Evolutionary conservation across 2,329 filamentous ascomycete genomes (phyloP), one percentile per base, ranked within the genome.

Genomic region (Monilinia polystroma): DNA sequence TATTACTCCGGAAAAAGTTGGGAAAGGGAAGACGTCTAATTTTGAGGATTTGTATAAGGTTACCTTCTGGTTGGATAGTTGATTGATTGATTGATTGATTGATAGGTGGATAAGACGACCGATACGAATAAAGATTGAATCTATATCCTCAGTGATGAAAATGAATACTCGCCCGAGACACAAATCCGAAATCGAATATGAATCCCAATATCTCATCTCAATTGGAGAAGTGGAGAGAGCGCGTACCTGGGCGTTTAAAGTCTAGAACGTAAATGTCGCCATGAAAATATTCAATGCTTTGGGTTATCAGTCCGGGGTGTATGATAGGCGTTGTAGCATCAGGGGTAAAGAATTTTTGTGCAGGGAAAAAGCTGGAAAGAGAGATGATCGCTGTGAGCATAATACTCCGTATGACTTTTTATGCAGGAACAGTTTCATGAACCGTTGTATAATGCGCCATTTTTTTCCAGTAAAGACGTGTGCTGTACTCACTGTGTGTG

Each of bases 401-500:
- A 45, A 47, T 43, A 59, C 49, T 60, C 23, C 23, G 23, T 23
- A 23, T 23, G 23, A 18, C 12, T 5, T 49, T 59, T 49, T 49
- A 35, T 60, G 57, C 45, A 60, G 58, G 45, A 7, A 60, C 45
- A 51, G 58, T 60, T 60, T 60, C 58, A 60, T 23, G 45, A 60
- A 51, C 20, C 26, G 57, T 59, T 38, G 57, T 60, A 43, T 38
- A 43, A 60, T 35, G 45, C 58, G 58, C 58, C 57, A 60, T 49
- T 23, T 26, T 8, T 35, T 59, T 59, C 7, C n/a, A 23, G 43
- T 49, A 29, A 59, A 35, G 26, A 60, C 43, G 43, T 60, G 57
- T 60, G 57, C 57, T 35, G 43, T 23, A 43, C 18, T 35, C 7
- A 35, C 32, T 35, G 32, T 8, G 32, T 35, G 32, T 35, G 7